Evolutionary conservation across 345 rosid genomes (phyloP), one percentile per base, ranked within the genome.

Genomic region (Crucihimalaya himalaica): DNA sequence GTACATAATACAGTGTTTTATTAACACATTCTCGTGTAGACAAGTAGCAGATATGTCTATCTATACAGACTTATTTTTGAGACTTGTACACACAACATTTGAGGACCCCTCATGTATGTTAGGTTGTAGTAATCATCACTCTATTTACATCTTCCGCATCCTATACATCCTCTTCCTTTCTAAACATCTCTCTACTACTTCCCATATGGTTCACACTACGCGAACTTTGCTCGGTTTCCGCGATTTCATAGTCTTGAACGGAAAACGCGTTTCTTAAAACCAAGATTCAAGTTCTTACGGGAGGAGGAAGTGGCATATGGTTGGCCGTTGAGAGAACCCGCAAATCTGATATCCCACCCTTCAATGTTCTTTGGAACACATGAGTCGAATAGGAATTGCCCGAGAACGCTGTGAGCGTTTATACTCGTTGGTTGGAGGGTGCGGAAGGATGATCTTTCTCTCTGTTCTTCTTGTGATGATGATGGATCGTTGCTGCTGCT

Each of bases 311-410:
- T 85, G 10, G 84, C 87, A 50, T 82, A 81, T 1, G 90, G 96
- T 71, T 87, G 93, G 37, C 92, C 89, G 13, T 91, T 91, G 18
- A 84, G 56, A 55, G 87, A 84, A 47, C 96, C 86, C 1, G 83
- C 79, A 43, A 95, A 87, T 77, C 93, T 92, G 43, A 92, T 81
- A 86, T 95, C 99, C 99, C 99, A 92, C 0, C 97, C 99, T 81
- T 95, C 99, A 8, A 95, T 85, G 21, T 89, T 92, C 86, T 83
- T 95, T 12, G 99, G 99, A 47, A 95, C 86, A 29, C 97, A 90
- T 1, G 84, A 87, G 79, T 95, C 99, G 72, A 88, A 92, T 23
- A 95, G 86, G 74, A 88, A 72, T 47, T 92, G 83, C 5, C 99
- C 99, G 12, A 95, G 97, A 70, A 92, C 86, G 57, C 96, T 83